A percentile compares a stretch with the other conserved stretches of the same genome.
These are phyloP conservation scores for Ustilago xerochloae DNA, from an alignment of 1,284 basidiomycete genomes.

Conservation along the genomic window DNA sequence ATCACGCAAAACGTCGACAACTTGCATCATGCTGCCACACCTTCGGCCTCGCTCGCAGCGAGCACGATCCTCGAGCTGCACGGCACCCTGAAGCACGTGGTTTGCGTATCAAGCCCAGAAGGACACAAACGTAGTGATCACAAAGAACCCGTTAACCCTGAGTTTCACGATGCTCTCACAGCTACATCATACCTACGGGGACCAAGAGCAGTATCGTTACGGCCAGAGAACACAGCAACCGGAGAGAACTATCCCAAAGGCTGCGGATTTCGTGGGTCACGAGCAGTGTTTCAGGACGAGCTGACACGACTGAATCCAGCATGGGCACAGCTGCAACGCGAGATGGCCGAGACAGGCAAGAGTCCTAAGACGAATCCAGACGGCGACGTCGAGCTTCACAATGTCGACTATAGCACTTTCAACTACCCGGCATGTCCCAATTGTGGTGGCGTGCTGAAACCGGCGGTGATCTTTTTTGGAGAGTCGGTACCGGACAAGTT, in stretches of 20 bases:
- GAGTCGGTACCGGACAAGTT: slow-evolving; percentile 61
- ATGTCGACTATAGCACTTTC: slow-evolving; percentile 65
- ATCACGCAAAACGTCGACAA: slow-evolving; percentile 68
- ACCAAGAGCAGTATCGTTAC: slow-evolving; percentile 30
- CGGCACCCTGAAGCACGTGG: slow-evolving; percentile 48
- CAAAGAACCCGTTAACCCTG: slow-evolving; percentile 10
- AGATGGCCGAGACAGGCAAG: slow-evolving; percentile 52
- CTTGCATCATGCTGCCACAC: slow-evolving; percentile 64
- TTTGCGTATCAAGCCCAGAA: slow-evolving; percentile 26
- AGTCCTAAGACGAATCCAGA: slow-evolving; percentile 66
- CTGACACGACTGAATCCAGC: slow-evolving; percentile 60
- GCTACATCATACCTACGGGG: slow-evolving; percentile 36
- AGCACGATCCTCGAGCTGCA: slow-evolving; percentile 66
- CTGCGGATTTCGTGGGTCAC: slow-evolving; percentile 57
- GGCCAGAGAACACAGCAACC: slow-evolving; percentile 41
- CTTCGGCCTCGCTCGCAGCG: slow-evolving; percentile 44
- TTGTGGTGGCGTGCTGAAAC: slow-evolving; percentile 67
- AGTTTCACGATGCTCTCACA: slow-evolving; percentile 27
- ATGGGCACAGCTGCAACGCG: slow-evolving; percentile 59
- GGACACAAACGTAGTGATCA: background rate
- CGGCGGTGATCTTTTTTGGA: slow-evolving; percentile 66
- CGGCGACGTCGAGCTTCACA: slow-evolving; percentile 64
- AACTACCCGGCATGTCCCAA: slow-evolving; percentile 62
- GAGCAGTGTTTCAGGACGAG: slow-evolving; percentile 62
- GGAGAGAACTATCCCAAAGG: slow-evolving; percentile 50